Evolutionary conservation across 75 land plant species (phyloP).

Genomic region (Adiantum capillusveneris): DNA sequence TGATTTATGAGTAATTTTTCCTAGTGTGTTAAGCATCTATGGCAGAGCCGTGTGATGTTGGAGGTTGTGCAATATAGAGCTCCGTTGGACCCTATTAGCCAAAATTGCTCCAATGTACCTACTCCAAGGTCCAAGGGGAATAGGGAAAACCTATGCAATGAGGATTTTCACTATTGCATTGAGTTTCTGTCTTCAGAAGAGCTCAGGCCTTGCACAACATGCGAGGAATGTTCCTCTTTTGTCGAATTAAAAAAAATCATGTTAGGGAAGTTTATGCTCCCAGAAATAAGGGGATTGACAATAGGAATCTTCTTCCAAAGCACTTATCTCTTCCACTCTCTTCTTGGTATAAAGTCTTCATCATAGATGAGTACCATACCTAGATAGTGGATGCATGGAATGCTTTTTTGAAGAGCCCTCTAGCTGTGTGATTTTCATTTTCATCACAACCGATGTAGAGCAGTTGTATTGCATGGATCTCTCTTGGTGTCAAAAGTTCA

Average conservation of each 20-base stretch:
- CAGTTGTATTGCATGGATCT: constrained; percentile 20
- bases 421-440: constrained; percentile 31
- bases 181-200: constrained; percentile 13
- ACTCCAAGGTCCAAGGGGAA: constrained; percentile 41
- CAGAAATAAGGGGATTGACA: constrained; percentile 41
- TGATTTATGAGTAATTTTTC: too few relatives aligned
- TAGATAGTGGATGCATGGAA: constrained; percentile 28
- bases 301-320: constrained; percentile 39
- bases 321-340: not conserved
- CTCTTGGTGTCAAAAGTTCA: constrained; percentile 37
- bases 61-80: too few relatives aligned
- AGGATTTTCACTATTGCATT: constrained; percentile 27
- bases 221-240: constrained; percentile 18
- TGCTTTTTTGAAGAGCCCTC: constrained; percentile 34
- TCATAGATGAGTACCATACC: constrained; percentile 36
- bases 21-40: too few relatives aligned
- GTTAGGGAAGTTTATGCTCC: constrained; percentile 64
- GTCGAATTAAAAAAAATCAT: not conserved
- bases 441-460: constrained; percentile 30
- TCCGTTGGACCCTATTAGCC: too few relatives aligned
- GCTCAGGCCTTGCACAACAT: constrained; percentile 21
- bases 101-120: constrained; percentile 36
- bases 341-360: constrained; percentile 29
- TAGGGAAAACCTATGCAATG: constrained; percentile 36
- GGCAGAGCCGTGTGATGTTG: too few relatives aligned